Evolutionary conservation across 495 filamentous ascomycete genomes (phyloP), one percentile per base, ranked within the genome.

Genomic region (Xylaria longipes): DNA sequence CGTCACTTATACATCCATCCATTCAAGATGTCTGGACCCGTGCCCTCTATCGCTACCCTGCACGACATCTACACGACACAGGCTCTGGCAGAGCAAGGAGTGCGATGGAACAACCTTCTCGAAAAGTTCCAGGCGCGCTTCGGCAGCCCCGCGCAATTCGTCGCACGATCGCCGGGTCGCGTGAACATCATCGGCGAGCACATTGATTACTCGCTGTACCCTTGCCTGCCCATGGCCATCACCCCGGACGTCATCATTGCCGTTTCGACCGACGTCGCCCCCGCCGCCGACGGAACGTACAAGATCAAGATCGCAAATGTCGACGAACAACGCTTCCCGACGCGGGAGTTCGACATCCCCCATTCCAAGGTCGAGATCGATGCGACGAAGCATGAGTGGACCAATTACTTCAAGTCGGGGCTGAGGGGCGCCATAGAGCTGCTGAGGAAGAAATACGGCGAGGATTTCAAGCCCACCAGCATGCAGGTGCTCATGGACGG

Each of bases 181-280:
- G 96, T 99, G 71, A 98, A 98, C 85, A 96, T 99, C 79, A 98
- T 99, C 76, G 96, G 96, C 78, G 96, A 99, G 85, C 96, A 99
- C 83, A 98, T 99, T 77, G 96, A 99, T 85, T 99, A 99, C 82
- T 97, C 93, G 25, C 89, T 98, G 45, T 99, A 98, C 84, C 90
- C 95, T 78, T 95, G 98, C 60, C 86, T 99, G 22, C 96, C 96
- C 64, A 98, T 97, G 88, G 96, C 95, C 67, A 92, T 98, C 73
- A 94, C 90, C 22, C 92, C 93, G 61, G 96, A 99, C 79, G 89
- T 94, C 67, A 87, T 99, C 52, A 87, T 99, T 70, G 96, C 95
- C 62, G 93, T 98, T 52, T 91, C 91, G 56, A 87, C 89, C 50
- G 79, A 87, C 72, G 80, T 87, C 0, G 81, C 81, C 17, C 63